Evolutionary conservation across 75 land plant genomes (phyloP).

Genomic region (Azolla pinnata): DNA sequence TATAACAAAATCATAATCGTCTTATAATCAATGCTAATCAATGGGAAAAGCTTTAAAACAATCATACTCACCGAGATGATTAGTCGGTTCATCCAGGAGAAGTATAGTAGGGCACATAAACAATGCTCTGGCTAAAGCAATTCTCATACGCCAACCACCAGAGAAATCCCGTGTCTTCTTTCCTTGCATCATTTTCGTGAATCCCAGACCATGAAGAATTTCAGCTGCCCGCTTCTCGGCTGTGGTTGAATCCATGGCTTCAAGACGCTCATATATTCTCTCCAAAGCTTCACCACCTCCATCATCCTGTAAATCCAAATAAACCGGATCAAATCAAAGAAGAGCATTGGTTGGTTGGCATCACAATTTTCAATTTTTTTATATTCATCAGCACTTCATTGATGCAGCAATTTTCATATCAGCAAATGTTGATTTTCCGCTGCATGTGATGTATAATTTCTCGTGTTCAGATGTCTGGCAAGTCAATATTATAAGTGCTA

Average conservation of each 20-base stretch:
- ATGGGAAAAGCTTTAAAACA: slow-evolving; percentile 2
- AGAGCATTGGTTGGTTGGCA: too few species aligned
- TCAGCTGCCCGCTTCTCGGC: slow-evolving; percentile 94
- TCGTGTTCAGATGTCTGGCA: too few species aligned
- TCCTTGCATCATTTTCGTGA: slow-evolving; percentile 62
- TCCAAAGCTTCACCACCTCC: slow-evolving; percentile 74
- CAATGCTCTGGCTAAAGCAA: slow-evolving; percentile 79
- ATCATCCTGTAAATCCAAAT: slow-evolving; percentile 40
- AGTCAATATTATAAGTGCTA: too few species aligned
- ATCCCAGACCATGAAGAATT: slow-evolving; percentile 75
- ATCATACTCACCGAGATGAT: slow-evolving; percentile 64
- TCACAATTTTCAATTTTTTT: too few species aligned
- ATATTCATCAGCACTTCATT: too few species aligned
- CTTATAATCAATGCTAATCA: too few species aligned
- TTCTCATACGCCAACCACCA: slow-evolving; percentile 98
- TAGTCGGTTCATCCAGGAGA: slow-evolving; percentile 87
- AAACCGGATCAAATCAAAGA: too few species aligned
- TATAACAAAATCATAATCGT: too few species aligned
- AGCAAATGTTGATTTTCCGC: too few species aligned
- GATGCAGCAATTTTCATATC: too few species aligned
- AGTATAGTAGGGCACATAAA: slow-evolving; percentile 90
- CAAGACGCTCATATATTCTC: slow-evolving; percentile 71
- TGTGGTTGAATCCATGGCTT: slow-evolving; percentile 83
- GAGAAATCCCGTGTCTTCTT: slow-evolving; percentile 89
- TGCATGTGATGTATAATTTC: too few species aligned